Conservation (phyloP, 345 rosid genomes). For the Pseudoturritis turrita region DNA sequence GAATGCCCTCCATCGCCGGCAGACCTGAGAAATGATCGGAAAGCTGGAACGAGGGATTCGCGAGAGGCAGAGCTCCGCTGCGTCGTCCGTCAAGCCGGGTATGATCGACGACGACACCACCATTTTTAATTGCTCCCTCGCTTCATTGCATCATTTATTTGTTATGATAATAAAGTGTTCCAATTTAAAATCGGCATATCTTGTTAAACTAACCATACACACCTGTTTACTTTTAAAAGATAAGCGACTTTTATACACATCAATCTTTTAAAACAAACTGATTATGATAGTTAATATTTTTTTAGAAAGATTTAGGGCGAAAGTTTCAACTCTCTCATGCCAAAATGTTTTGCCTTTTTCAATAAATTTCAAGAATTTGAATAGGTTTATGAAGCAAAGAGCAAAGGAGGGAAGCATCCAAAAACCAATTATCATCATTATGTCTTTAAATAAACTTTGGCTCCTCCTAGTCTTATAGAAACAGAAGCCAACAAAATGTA, state of each 20-base stretch:
- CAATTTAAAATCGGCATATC: background rate
- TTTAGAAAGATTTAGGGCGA: too few species aligned
- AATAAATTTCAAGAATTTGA: background rate
- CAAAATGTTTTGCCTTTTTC: too few species aligned
- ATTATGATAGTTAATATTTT: too few species aligned
- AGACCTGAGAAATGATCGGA: slow-evolving; percentile 56
- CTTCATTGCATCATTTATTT: background rate
- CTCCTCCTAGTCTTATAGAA: background rate
- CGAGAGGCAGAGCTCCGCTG: slow-evolving; percentile 70
- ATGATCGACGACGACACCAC: slow-evolving; percentile 23
- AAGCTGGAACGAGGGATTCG: slow-evolving; percentile 60
- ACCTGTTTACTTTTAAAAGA: background rate
- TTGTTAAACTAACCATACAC: background rate
- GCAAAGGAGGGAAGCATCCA: background rate
- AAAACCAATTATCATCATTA: background rate
- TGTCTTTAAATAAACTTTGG: background rate
- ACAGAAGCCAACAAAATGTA: slow-evolving; percentile 1
- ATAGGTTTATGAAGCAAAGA: too few species aligned
- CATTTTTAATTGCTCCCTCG: background rate
- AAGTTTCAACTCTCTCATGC: too few species aligned
- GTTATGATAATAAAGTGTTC: too few species aligned
- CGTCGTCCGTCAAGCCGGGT: slow-evolving; percentile 85
- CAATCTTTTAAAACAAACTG: too few species aligned
- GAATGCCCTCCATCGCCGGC: slow-evolving; percentile 72
- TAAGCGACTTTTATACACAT: background rate